Evolutionary conservation across 306 rosid genomes (phyloP).

Genomic region (Quercus rubra): DNA sequence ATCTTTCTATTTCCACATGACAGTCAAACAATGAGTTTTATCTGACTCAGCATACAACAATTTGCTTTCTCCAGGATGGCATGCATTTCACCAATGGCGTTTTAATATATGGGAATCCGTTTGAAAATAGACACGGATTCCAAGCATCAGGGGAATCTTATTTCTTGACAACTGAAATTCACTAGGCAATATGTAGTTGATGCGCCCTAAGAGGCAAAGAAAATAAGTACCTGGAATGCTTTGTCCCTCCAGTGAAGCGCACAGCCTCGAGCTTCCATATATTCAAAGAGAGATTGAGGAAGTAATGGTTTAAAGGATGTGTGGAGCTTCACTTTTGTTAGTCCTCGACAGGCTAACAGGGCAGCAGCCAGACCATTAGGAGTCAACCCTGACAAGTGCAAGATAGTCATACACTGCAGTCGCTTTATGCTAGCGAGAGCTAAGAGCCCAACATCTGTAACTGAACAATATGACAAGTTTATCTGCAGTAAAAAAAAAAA

Average conservation of each 20-base stretch:
- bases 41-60: background rate
- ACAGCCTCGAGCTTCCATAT: slow-evolving; percentile 63
- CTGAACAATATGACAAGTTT: slow-evolving; percentile 60
- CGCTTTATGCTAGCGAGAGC: slow-evolving; percentile 55
- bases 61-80: background rate
- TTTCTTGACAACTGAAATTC: background rate
- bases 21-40: background rate
- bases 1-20: background rate
- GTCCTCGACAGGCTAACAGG: slow-evolving; percentile 43
- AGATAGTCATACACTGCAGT: slow-evolving; percentile 48
- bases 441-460: slow-evolving; percentile 62
- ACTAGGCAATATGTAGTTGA: background rate
- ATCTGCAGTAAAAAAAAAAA: slow-evolving; percentile 41
- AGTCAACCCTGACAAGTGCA: slow-evolving; percentile 56
- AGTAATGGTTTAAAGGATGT: slow-evolving; percentile 52
- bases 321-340: slow-evolving; percentile 63
- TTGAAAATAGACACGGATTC: background rate
- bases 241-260: slow-evolving; percentile 58
- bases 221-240: slow-evolving; percentile 42
- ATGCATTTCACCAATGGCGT: background rate
- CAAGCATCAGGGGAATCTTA: background rate
- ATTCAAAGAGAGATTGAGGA: slow-evolving; percentile 37
- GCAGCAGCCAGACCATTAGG: slow-evolving; percentile 57
- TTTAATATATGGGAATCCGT: background rate
- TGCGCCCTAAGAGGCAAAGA: background rate